Base-by-base conservation (phyloP, 1,284 basidiomycete species). In the Tremellales sp. region DNA sequence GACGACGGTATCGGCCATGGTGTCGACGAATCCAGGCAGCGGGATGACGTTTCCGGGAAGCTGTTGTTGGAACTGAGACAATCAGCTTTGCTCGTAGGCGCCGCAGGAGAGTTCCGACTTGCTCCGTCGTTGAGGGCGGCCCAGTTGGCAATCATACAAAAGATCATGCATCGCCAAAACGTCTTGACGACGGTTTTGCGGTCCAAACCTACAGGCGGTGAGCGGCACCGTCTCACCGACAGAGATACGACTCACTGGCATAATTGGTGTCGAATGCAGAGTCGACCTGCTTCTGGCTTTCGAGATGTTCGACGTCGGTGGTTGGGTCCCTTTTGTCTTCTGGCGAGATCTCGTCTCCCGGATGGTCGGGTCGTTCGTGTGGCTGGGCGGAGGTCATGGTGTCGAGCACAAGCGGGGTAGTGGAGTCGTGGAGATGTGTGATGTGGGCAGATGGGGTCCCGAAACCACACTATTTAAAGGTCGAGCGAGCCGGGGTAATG, bases 111-210 rank as follows among this genome's bases (percentile, higher is more conserved):
- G 10, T 36, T 15, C 26, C 22, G 15, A 52, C 57, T 7, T 47
- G 57, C 57, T 4, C 58, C 58, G 50, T 61, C 58, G 49, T 56
- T 61, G 22, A 58, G 27, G 17, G 56, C 58, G n/a, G 56, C 41
- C 58, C 58, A 61, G 26, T 47, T 40, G 23, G 56, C 48, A 35
- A 61, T 52, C 8, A 41, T 24, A 41, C 58, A 61, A 31, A 47
- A 58, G 19, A 61, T 24, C 22, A 61, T 54, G 21, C 44, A 42
- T 45, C 45, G 50, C 58, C 58, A 61, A 36, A 61, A 61, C 26
- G 43, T 37, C 44, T 47, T 56, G 43, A 45, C 48, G 17, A 40
- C 23, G n/a, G 39, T 17, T 26, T 27, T 21, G 15, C 48, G 42
- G 23, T 29, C 42, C 15, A 53, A 35, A 21, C 33, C 56, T 58